Conservation (phyloP, 805 yeast genomes). For the Kodamaea lidongshanica region DNA sequence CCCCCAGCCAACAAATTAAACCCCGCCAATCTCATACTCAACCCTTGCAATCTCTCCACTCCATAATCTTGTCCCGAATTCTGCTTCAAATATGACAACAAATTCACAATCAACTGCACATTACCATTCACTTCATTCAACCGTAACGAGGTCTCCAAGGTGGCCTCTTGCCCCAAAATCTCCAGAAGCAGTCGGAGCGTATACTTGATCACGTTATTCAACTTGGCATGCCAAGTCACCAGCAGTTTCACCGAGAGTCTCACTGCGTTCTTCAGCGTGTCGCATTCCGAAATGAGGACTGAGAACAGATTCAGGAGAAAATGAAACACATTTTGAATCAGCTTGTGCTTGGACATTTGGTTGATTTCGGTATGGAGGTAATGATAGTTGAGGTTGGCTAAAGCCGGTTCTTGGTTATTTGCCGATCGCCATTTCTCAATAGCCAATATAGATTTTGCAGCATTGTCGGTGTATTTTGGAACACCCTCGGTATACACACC, state of each 20-base stretch:
- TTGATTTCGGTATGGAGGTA: conserved; percentile 36
- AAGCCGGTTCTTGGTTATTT: too few species aligned
- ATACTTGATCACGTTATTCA: conserved; percentile 32
- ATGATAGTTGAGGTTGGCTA: conserved; percentile 33
- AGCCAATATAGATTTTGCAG: too few species aligned
- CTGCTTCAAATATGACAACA: conserved; percentile 21
- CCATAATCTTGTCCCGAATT: conserved; percentile 4
- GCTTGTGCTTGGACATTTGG: conserved; percentile 32
- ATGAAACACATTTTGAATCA: conserved; percentile 37
- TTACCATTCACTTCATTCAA: conserved; percentile 29
- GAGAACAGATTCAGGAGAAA: conserved; percentile 36
- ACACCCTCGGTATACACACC: too few species aligned
- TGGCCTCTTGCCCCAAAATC: conserved; percentile 7
- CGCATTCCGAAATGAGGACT: conserved; percentile 22
- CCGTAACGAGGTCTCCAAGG: conserved; percentile 16
- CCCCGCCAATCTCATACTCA: conserved; percentile 15
- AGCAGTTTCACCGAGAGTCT: conserved; percentile 19
- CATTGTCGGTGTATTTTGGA: too few species aligned
- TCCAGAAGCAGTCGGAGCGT: conserved; percentile 18
- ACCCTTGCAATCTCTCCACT: conserved; percentile 11
- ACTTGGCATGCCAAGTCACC: conserved; percentile 30
- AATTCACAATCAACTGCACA: conserved; percentile 27
- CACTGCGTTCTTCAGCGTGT: conserved; percentile 7
- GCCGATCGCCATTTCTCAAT: too few species aligned
- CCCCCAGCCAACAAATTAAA: conserved; percentile 16